Percentiles rank a stretch among this genome's conserved stretches.
These are phyloP conservation scores for Leishmania braziliensis DNA, from an alignment of 208 protist species.

Conservation along the genomic window DNA sequence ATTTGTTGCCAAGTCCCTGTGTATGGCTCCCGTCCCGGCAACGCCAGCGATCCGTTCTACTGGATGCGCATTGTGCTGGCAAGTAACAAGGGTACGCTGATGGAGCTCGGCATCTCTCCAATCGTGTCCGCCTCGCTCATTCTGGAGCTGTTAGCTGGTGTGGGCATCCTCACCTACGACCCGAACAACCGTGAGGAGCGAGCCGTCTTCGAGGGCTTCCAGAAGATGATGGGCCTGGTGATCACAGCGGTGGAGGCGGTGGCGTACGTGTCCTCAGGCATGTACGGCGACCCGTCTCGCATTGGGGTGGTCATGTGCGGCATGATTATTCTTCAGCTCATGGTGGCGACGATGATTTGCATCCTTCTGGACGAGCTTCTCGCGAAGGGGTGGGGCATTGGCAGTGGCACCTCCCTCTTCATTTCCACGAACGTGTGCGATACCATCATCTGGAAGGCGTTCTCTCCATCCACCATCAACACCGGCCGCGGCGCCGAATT, in stretches of 20 bases:
- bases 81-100: conserved; percentile 99
- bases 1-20: conserved; percentile 99
- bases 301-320: conserved; percentile 95
- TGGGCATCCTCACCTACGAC: conserved; percentile 97
- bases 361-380: conserved; percentile 99
- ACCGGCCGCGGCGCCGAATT: conserved; percentile 98
- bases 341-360: conserved; percentile 98
- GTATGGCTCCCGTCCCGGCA: conserved; percentile 96
- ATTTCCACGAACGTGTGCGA: conserved; percentile 99
- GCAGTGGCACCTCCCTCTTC: conserved; percentile 99
- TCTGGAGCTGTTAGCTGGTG: conserved; percentile 97
- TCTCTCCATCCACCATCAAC: conserved; percentile 99
- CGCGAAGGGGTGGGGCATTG: conserved; percentile 99
- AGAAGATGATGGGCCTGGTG: conserved; percentile 98
- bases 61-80: conserved; percentile 99
- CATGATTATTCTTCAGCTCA: conserved; percentile 99
- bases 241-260: conserved; percentile 98
- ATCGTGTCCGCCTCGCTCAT: conserved; percentile 98
- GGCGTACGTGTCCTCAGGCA: conserved; percentile 98
- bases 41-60: conserved; percentile 98
- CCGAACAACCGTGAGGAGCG: conserved; percentile 95
- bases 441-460: conserved; percentile 99
- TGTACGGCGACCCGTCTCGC: conserved; percentile 98
- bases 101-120: conserved; percentile 98
- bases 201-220: conserved; percentile 96